Base-by-base conservation (phyloP, 139 green algal genomes). In the Closterium sp. region DNA sequence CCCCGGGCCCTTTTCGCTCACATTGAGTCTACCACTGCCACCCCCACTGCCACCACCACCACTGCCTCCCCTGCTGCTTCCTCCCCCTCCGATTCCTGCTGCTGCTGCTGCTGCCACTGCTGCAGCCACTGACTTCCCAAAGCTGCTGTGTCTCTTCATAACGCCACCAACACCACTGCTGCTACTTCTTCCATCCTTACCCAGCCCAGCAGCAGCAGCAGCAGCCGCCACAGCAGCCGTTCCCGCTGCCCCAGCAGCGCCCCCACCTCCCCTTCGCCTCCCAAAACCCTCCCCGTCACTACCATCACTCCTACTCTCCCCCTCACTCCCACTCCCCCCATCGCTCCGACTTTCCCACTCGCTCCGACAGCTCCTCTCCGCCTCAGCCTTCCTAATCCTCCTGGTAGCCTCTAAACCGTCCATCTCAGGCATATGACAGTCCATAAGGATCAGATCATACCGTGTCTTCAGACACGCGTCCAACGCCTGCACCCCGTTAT, bases 371-470 rank as follows among this genome's bases (percentile, higher is more conserved):
- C 43, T 69, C 43, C 43, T 69, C 81, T 86, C 81, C 5, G 81
- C 81, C 87, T 90, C 87, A 3, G 28, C n/a, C 10, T 83, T 33
- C 76, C 87, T 83, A 23, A 90, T 90, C 23, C 33, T 31, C 34
- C 87, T 83, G 21, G 87, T 90, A 35, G 87, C 87, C 87, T 90
- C 87, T 9, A 84, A 90, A 9, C 87, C 87, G 33, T 90, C 87
- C 87, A 90, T 90, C 6, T 84, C 35, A 8, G 87, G 87, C 87
- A 90, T 90, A 25, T 90, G 87, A 19, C 87, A 90, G 33, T 90
- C 87, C 85, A 38, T 93, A 23, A 93, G 85, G 19, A 93, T 43
- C n/a, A 93, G 4, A 34, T 93, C 69, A 35, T 87, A 93, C 7
- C 35, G 28, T n/a, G 6, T 86, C 33, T 86, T 86, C 9, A 43